phyloP scores from a whole-genome alignment of 2,329 filamentous ascomycete species.

The Sclerotinia glacialis region DNA sequence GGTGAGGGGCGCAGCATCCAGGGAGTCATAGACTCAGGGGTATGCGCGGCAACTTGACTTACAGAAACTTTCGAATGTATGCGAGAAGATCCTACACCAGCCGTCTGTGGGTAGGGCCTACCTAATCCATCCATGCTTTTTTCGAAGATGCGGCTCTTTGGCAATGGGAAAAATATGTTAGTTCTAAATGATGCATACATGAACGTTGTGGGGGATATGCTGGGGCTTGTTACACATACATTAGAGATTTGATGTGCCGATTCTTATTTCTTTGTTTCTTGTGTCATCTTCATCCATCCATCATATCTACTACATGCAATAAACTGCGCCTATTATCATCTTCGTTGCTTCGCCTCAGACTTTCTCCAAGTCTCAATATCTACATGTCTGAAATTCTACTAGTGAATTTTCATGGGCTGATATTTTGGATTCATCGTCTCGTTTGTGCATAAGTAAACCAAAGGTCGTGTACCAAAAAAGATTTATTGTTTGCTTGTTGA shows the following conservation, averaged over 20 bases:
- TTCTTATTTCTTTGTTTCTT: neutral
- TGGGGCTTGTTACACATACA: conserved; percentile 11
- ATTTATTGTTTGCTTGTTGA: conserved; percentile 1
- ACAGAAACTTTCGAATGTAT: neutral
- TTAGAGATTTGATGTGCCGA: neutral
- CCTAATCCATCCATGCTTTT: neutral
- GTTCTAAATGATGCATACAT: neutral
- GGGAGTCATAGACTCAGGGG: conserved; percentile 5
- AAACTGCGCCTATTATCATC: conserved; percentile 11
- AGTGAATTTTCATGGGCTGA: neutral
- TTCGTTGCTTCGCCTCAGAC: conserved; percentile 12
- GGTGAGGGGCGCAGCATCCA: conserved; percentile 12
- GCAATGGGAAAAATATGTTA: neutral
- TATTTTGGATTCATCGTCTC: neutral
- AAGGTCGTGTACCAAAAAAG: neutral
- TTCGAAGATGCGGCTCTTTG: conserved; percentile 11
- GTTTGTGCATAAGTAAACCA: conserved; percentile 12
- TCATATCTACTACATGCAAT: neutral
- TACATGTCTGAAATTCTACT: neutral
- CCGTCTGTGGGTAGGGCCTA: neutral
- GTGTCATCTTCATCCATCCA: neutral
- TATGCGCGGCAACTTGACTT: conserved; percentile 12
- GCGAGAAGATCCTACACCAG: conserved; percentile 18
- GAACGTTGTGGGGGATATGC: conserved; percentile 15
- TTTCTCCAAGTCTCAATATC: neutral